Evolutionary conservation across 352 stramenopile species (phyloP), one percentile per base, ranked within the genome.

Genomic region (Peronospora farinosa): DNA sequence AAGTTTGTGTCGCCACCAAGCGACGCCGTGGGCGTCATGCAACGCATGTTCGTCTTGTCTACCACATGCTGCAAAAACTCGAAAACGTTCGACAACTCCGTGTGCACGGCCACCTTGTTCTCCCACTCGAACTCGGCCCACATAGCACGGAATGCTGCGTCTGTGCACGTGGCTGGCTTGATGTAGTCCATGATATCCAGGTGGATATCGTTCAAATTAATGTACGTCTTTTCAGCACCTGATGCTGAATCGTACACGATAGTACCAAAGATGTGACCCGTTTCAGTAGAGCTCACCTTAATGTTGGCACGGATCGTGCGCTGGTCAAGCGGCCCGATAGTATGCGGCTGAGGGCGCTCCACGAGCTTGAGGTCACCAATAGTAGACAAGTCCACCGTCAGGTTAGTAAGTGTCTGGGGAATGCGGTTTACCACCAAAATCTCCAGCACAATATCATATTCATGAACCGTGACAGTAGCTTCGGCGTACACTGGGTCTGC

Each of bases 171-270:
- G 40, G 82, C 69, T 42, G 97, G 96, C 57, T 97, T 89, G 67
- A 99, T 99, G 86, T 99, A 99, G 70, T 99, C 97, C 97, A 99
- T 99, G 47, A 99, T 99, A 65, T 99, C 96, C 55, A 99, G 83
- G 67, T 98, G 96, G 61, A 99, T 99, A 66, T 99, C 96, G 71
- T 99, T 99, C 50, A 99, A 67, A 70, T 99, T 98, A 51, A 99
- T 95, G 58, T 98, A 98, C 48, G 90, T 98, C 69, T 98, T 98
- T 60, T 99, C 95, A 46, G 96, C 94, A 17, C 82, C 80, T 35
- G 78, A 93, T 27, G 92, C 88, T 56, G 97, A 97, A 64, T 98
- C 95, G 68, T 99, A 99, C 31, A 99, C 95, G 69, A 99, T 99
- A 36, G 95, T 99, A 51, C 97, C 97, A 72, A 99, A 99, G 57